Base-by-base conservation (phyloP, 176 grass and related monocot genomes). In the Oryza glumipatula region DNA sequence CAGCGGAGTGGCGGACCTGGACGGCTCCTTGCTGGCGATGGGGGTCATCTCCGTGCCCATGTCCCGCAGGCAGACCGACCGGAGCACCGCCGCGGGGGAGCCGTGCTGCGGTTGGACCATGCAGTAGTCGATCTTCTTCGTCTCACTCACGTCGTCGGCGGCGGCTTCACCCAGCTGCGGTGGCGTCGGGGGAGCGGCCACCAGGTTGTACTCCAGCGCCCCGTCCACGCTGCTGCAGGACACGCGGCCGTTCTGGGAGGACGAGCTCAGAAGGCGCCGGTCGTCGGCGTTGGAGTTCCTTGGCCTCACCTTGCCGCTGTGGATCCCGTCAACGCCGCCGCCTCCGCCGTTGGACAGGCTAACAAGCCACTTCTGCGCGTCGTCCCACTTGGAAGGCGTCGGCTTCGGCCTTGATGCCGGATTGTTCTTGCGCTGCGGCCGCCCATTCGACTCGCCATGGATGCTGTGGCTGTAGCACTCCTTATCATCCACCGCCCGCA, bases 11-110 rank as follows among this genome's bases (percentile, higher is more conserved):
- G 87, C 91, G 0, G 96, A 91, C 79, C 96, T 90, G 44, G 96
- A 98, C 71, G 96, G 96, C 82, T 98, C 96, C 74, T 98, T 95
- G 82, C 96, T 98, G 17, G 96, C 96, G 7, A 98, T 98, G n/a
- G 96, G 96, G 0, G 96, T 98, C 96, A 95, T 98, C 83, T 98
- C 96, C 5, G 96, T 98, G n/a, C 96, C 96, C 87, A 95, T 93
- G 73, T 98, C 96, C 51, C 96, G 84, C 69, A 98, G 67, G 83
- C 89, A 92, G 69, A 98, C 81, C 9, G 95, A 88, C 60, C 91
- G 79, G 17, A 85, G 16, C 22, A 36, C 83, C 32, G 85, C 33
- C 22, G 82, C 11, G 1, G 88, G 68, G 6, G 88, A 80, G 17
- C 77, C 88, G 3, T 84, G 78, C 73, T 61, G 86, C 46, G 26